A percentile compares a stretch with the other conserved stretches of the same genome.
Conservation (phyloP, 495 filamentous ascomycete species). For the Lophiotrema nucula region DNA sequence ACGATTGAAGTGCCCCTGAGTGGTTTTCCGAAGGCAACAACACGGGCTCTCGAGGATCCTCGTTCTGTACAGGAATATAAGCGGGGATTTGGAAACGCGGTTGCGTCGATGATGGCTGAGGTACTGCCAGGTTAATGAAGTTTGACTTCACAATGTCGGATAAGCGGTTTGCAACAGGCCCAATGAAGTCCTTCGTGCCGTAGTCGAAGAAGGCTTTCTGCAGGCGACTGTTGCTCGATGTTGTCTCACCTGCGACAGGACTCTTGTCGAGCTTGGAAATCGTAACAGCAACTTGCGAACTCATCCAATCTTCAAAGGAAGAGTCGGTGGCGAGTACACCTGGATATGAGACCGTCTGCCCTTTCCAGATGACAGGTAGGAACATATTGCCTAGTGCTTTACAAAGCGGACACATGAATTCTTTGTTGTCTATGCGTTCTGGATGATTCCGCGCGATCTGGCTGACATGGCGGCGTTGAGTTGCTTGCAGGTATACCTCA, state of each 20-base stretch:
- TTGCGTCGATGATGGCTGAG: conserved; percentile 15
- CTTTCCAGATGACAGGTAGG: conserved; percentile 92
- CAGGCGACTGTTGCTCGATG: conserved; percentile 12
- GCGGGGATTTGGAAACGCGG: conserved; percentile 50
- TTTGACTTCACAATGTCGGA: conserved; percentile 25
- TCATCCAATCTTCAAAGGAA: conserved; percentile 66
- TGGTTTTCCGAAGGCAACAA: conserved; percentile 16
- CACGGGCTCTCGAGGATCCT: conserved; percentile 32
- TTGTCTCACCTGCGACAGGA: conserved; percentile 20
- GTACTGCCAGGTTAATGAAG: conserved; percentile 9
- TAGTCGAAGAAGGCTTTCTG: conserved; percentile 62
- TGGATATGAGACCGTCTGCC: conserved; percentile 77
- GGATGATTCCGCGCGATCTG: conserved; percentile 94
- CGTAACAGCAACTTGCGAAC: conserved; percentile 43
- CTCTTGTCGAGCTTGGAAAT: conserved; percentile 47
- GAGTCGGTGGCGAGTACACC: conserved; percentile 58
- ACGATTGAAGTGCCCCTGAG: background rate
- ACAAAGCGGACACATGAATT: conserved; percentile 97
- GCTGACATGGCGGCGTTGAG: conserved; percentile 74
- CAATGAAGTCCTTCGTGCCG: conserved; percentile 58
- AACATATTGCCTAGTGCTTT: conserved; percentile 96
- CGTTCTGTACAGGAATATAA: conserved; percentile 41
- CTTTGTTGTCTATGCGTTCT: conserved; percentile 69
- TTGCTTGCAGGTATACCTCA: conserved; percentile 81
- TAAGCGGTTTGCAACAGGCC: conserved; percentile 60